A percentile compares a stretch with the other conserved stretches of the same genome.
Conservation (phyloP, 2,329 filamentous ascomycete species). For the Myriosclerotinia curreyana region DNA sequence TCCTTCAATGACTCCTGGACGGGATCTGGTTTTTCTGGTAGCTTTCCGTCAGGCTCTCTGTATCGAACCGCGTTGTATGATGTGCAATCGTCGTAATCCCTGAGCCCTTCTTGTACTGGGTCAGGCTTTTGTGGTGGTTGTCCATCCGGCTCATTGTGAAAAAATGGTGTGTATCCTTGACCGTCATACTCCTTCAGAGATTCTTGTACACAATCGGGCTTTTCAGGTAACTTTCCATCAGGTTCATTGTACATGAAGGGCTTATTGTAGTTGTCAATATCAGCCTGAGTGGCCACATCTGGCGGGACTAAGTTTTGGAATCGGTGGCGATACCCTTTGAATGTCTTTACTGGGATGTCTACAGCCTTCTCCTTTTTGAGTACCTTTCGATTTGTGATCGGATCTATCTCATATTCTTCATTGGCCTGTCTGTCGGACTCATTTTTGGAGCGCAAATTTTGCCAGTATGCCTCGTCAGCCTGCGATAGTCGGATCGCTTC, state of each 20-base stretch:
- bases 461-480: slow-evolving; percentile 7
- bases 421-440: slow-evolving; percentile 4
- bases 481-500: slow-evolving; percentile 7
- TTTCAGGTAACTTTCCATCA: slow-evolving; percentile 38
- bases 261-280: slow-evolving; percentile 34
- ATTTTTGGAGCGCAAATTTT: background rate
- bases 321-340: slow-evolving; percentile 41
- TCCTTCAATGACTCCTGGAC: slow-evolving; percentile 40
- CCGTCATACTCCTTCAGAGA: slow-evolving; percentile 43
- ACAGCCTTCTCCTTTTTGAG: slow-evolving; percentile 23
- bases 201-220: slow-evolving; percentile 39
- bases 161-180: slow-evolving; percentile 30
- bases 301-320: slow-evolving; percentile 37
- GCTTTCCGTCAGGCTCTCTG: slow-evolving; percentile 34
- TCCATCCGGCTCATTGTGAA: slow-evolving; percentile 33
- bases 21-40: slow-evolving; percentile 33
- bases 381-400: slow-evolving; percentile 57
- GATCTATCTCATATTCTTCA: slow-evolving; percentile 50
- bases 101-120: slow-evolving; percentile 41
- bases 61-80: slow-evolving; percentile 31
- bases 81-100: slow-evolving; percentile 19
- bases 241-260: slow-evolving; percentile 41
- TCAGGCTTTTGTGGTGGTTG: slow-evolving; percentile 31
- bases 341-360: slow-evolving; percentile 36
- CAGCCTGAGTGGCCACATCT: slow-evolving; percentile 15